A percentile compares a stretch with the other conserved stretches of the same genome.
Evolutionary conservation across 768 basidiomycete species (phyloP).

Genomic region (Phaeotremella skinneri): DNA sequence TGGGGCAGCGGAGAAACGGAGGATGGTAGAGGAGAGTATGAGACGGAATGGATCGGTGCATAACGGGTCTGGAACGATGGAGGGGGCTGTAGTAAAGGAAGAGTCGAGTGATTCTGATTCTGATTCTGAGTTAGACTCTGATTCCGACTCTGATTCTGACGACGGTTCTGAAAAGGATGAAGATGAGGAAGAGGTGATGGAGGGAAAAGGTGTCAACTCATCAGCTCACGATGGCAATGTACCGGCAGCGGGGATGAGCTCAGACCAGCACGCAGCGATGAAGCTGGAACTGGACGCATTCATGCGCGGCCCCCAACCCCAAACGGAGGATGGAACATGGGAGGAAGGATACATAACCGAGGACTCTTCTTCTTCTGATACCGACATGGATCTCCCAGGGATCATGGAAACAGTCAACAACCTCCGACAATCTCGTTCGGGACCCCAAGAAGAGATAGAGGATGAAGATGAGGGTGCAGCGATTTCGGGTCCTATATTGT

Average conservation of each 20-base stretch:
- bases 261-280: constrained; percentile 15
- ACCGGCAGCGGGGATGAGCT: constrained; percentile 10
- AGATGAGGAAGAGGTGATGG: constrained; percentile 10
- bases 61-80: constrained; percentile 5
- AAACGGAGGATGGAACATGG: not conserved
- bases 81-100: constrained; percentile 13
- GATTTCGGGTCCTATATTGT: constrained; percentile 32
- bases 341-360: constrained; percentile 12
- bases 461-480: constrained; percentile 24
- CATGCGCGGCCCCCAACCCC: constrained; percentile 4
- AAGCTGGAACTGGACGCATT: constrained; percentile 29
- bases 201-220: not conserved
- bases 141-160: not conserved
- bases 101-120: too few relatives aligned
- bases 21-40: constrained; percentile 38
- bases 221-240: too few relatives aligned
- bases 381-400: constrained; percentile 25
- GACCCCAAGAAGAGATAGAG: constrained; percentile 25
- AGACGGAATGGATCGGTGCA: constrained; percentile 6
- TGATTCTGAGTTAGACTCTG: not conserved
- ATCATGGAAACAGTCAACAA: constrained; percentile 17
- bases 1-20: constrained; percentile 38
- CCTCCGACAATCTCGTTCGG: constrained; percentile 22
- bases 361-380: constrained; percentile 9
- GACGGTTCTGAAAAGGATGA: constrained; percentile 14